Evolutionary conservation across 1,139 yeast genomes (phyloP), one percentile per base, ranked within the genome.

Genomic region (Magnusiomyces clavatus): DNA sequence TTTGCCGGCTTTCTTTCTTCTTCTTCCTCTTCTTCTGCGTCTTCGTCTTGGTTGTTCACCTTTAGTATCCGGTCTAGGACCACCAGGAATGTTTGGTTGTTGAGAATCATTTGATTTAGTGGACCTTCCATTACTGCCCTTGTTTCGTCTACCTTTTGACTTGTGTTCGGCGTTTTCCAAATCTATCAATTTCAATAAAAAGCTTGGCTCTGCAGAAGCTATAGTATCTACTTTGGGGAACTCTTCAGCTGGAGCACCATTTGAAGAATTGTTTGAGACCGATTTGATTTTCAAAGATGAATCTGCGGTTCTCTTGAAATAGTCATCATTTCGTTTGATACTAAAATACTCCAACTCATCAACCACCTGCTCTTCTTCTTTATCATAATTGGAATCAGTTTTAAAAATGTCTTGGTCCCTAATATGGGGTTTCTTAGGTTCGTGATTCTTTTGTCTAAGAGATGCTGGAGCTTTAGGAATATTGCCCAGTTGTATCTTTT

Each of bases 281-380:
- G 31, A 8, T 24, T 24, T 24, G 8, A 8, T 5, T 4, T 24
- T 24, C 4, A 24, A 24, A 24, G 31, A 24, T 24, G 31, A 8
- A 19, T 41, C 44, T n/a, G 11, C 29, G 3, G 34, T 10, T n/a
- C 29, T 41, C 19, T 17, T 20, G 19, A 16, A 41, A 41, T 17
- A 29, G 10, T 17, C 20, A 41, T 17, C 17, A 8, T 29, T 41
- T 11, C 49, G 31, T 14, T 34, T 29, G 13, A 36, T 36, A 12
- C 39, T 42, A 24, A 38, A 49, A 14, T 41, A 29, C 17, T 49
- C 49, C 13, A 43, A 20, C 36, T 38, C 51, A 24, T 38, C 37
- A 43, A 43, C 39, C 6, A 43, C 47, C 11, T 29, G 31, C n/a
- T 46, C 48, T 13, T 24, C 48, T 6, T 36, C 35, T 10, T 14